These are phyloP conservation scores for Vitellaria paradoxa DNA, from an alignment of 179 eudicot species.

Conservation along the genomic window DNA sequence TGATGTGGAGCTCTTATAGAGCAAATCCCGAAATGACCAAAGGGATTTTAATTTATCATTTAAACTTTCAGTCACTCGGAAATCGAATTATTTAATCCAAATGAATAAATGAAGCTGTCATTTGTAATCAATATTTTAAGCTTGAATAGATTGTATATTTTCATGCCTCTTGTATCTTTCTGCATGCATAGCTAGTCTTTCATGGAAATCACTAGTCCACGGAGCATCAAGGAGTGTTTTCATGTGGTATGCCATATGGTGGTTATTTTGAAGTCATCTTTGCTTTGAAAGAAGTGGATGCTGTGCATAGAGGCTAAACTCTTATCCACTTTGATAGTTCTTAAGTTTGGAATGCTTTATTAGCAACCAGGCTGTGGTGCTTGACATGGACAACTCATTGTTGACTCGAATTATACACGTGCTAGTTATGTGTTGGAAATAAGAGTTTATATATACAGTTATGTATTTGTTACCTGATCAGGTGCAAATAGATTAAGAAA, in stretches of 20 bases:
- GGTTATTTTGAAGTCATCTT: no score
- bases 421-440: not conserved
- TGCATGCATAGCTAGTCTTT: not conserved
- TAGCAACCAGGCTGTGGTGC: not conserved
- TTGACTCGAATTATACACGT: not conserved
- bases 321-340: not conserved
- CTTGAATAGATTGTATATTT: not conserved
- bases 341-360: conserved; percentile 1
- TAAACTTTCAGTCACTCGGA: not conserved
- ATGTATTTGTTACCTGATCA: not conserved
- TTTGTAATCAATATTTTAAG: not conserved
- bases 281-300: no score
- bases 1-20: conserved; percentile 3
- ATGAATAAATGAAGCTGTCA: not conserved
- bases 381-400: conserved; percentile 5
- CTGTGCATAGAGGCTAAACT: no score
- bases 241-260: not conserved
- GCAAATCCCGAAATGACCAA: not conserved
- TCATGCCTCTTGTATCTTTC: not conserved
- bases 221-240: not conserved
- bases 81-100: no score
- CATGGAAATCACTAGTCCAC: not conserved
- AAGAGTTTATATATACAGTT: not conserved
- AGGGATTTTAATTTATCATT: not conserved
- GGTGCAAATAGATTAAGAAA: not conserved